Percentiles rank a stretch among this genome's conserved stretches.
These are phyloP conservation scores for Cryptosporidium xiaoi DNA, from an alignment of 169 alveolate genomes.

Conservation along the genomic window DNA sequence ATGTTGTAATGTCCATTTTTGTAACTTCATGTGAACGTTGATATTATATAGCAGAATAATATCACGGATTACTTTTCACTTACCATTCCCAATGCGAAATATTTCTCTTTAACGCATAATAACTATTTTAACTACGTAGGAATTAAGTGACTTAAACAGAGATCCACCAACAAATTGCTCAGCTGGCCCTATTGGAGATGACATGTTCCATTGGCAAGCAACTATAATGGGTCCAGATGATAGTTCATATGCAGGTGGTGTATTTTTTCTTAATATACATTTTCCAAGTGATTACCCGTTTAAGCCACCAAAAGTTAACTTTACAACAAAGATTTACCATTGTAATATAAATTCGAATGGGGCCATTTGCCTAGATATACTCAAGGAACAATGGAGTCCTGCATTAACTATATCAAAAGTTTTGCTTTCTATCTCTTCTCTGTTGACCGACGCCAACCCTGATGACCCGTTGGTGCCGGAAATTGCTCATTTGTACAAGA, in stretches of 20 bases:
- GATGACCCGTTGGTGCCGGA: constrained; percentile 99
- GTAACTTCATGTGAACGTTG: too few species aligned
- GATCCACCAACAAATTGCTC: constrained; percentile 99
- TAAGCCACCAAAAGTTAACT: constrained; percentile 98
- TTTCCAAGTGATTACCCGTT: constrained; percentile 99
- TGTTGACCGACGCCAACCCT: constrained; percentile 98
- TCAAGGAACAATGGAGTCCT: constrained; percentile 99
- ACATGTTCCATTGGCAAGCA: constrained; percentile 99
- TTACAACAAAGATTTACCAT: constrained; percentile 98
- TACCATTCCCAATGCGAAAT: too few species aligned
- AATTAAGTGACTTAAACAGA: constrained; percentile 94
- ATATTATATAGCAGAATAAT: too few species aligned
- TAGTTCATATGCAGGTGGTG: constrained; percentile 98
- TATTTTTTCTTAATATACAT: constrained; percentile 95
- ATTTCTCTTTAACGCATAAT: too few species aligned
- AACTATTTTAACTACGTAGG: constrained; percentile 80
- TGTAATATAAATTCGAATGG: constrained; percentile 97
- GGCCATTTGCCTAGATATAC: constrained; percentile 97
- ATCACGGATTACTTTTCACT: too few species aligned
- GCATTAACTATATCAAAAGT: constrained; percentile 99
- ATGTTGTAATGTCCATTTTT: too few species aligned
- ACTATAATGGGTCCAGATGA: constrained; percentile 99
- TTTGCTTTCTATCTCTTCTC: constrained; percentile 95
- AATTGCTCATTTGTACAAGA: constrained; percentile 96
- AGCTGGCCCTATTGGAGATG: constrained; percentile 98